Base-by-base conservation (phyloP, 768 basidiomycete species). In the Serendipita sp. region DNA sequence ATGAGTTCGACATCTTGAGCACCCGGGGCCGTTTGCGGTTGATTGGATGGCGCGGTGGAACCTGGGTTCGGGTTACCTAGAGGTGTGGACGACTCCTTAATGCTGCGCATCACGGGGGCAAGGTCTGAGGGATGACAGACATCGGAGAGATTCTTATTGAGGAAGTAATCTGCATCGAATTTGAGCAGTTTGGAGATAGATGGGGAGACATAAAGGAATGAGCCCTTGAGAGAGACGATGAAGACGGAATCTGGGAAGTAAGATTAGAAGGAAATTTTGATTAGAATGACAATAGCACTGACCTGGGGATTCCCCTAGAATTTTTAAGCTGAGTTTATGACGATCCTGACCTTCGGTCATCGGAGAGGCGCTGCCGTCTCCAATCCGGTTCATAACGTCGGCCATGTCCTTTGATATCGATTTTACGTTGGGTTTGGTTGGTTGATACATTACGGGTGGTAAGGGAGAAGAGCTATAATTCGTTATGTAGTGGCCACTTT, bases 161-260 rank as follows among this genome's bases (percentile, higher is more conserved):
- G 79, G 64, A 98, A 83, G 65, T 95, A 91, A 36, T 83, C 78
- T 1, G 93, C 85, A 30, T 87, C 83, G 75, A 94, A 96, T 44
- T 94, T 94, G 41, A 98, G 79, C 8, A 92, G 83, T 34, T 81
- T 76, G 10, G 81, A 76, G 18, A 95, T 83, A 30, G 86, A 82
- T 1, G 92, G 92, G 0, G 91, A 89, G 63, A 91, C 89, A 72
- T 96, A 99, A 56, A 95, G 83, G 74, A 98, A 92, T 15, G 81
- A 79, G 34, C 95, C 95, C 71, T 97, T 94, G 69, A 96, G 83
- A 2, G 89, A 92, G 45, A 99, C 79, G 64, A 97, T 93, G 71
- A 89, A 87, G 28, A 96, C 77, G 72, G 95, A 90, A 72, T 97
- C 95, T 2, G 85, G 23, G 83, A 16, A 88, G 71, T 58, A 83